Evolutionary conservation across 2,329 filamentous ascomycete genomes (phyloP).

Genomic region (Cadophora gregata): DNA sequence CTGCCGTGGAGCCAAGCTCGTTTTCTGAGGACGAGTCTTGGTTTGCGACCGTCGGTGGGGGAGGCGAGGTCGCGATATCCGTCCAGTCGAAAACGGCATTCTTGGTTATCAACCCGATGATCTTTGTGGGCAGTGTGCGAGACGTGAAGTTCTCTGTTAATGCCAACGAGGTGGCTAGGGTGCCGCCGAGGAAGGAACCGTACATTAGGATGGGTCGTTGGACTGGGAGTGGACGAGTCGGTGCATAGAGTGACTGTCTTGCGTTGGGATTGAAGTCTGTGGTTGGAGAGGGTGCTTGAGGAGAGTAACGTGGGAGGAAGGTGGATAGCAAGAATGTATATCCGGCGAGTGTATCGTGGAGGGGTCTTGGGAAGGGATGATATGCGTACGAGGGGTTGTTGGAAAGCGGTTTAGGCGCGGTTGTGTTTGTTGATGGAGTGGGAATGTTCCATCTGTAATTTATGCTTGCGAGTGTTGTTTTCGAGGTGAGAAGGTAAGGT

Average conservation of each 20-base stretch:
- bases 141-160: conserved; percentile 57
- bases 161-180: conserved; percentile 61
- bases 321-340: conserved; percentile 47
- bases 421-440: conserved; percentile 15
- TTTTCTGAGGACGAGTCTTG: not conserved
- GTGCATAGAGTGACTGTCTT: conserved; percentile 42
- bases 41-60: not conserved
- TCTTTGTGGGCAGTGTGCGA: conserved; percentile 46
- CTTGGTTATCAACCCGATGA: conserved; percentile 60
- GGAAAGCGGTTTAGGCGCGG: conserved; percentile 21
- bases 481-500: conserved; percentile 53
- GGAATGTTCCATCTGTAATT: conserved; percentile 62
- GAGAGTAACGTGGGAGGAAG: conserved; percentile 28
- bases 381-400: conserved; percentile 28
- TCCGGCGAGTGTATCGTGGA: conserved; percentile 61
- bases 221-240: not conserved
- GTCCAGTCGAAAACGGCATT: conserved; percentile 72
- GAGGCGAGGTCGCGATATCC: conserved; percentile 55
- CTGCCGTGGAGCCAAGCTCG: too few relatives aligned
- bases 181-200: conserved; percentile 63
- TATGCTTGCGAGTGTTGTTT: conserved; percentile 58
- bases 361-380: conserved; percentile 58
- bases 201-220: conserved; percentile 50
- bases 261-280: conserved; percentile 44
- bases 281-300: conserved; percentile 2